Conservation (phyloP, 768 basidiomycete genomes). For the Lactifluus subvellereus region DNA sequence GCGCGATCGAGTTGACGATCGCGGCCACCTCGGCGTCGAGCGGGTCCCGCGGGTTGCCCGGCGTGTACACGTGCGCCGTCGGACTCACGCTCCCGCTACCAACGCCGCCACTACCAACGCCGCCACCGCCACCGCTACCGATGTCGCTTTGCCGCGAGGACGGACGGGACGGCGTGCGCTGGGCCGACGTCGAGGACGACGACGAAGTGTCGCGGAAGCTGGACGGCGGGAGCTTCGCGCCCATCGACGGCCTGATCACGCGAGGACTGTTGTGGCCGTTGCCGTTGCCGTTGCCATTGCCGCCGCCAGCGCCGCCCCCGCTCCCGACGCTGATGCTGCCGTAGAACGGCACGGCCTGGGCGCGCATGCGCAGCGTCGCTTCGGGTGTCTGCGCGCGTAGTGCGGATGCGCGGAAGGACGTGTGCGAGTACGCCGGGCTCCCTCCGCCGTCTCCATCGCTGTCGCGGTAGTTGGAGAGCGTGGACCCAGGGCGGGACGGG, state of each 20-base stretch:
- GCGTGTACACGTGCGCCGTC: conserved; percentile 57
- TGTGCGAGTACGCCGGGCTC: conserved; percentile 15
- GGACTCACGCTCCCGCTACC: conserved; percentile 31
- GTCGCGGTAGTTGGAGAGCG: conserved; percentile 54
- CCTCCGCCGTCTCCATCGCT: neutral
- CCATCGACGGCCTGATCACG: conserved; percentile 35
- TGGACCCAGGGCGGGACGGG: conserved; percentile 63
- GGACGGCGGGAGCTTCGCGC: conserved; percentile 58
- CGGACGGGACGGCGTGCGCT: conserved; percentile 46
- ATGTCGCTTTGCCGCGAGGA: conserved; percentile 57
- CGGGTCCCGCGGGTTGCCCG: conserved; percentile 66
- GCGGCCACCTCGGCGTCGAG: conserved; percentile 74
- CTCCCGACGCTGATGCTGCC: conserved; percentile 27
- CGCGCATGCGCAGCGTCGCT: conserved; percentile 50
- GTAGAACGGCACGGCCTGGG: conserved; percentile 53
- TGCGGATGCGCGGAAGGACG: conserved; percentile 41
- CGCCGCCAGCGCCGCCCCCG: too few relatives aligned
- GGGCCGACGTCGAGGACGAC: conserved; percentile 39
- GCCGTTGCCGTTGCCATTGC: neutral
- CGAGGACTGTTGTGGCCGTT: conserved; percentile 33
- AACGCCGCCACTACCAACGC: neutral
- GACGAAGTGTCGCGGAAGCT: conserved; percentile 55
- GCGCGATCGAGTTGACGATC: conserved; percentile 69
- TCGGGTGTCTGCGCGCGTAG: conserved; percentile 68
- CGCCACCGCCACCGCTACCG: conserved; percentile 28